A percentile compares a stretch with the other conserved stretches of the same genome.
Conservation (phyloP, 2,329 filamentous ascomycete genomes). For the Fusarium hostae region DNA sequence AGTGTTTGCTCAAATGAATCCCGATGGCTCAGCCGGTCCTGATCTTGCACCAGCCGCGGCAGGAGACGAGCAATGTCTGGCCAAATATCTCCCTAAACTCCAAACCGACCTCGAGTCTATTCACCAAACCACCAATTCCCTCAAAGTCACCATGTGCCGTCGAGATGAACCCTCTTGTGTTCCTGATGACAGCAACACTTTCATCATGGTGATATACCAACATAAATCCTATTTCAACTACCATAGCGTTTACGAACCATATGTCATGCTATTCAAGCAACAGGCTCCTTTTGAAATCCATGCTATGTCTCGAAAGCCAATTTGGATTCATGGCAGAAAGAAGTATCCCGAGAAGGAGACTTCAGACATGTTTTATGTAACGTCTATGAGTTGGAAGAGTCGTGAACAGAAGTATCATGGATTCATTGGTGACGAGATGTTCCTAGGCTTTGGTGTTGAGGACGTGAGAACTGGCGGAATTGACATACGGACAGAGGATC, state of each 20-base stretch:
- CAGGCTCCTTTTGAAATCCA: conserved; percentile 61
- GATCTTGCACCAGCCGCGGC: conserved; percentile 56
- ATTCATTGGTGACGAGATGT: conserved; percentile 65
- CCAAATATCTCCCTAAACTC: conserved; percentile 56
- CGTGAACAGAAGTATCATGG: conserved; percentile 63
- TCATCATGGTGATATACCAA: conserved; percentile 65
- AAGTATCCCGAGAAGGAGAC: conserved; percentile 46
- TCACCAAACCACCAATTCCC: conserved; percentile 70
- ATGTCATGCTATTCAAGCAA: conserved; percentile 62
- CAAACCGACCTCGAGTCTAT: conserved; percentile 56
- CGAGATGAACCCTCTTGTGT: conserved; percentile 58
- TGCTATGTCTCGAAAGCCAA: conserved; percentile 59
- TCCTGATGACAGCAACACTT: conserved; percentile 60
- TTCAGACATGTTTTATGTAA: conserved; percentile 68
- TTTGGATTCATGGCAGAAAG: conserved; percentile 66
- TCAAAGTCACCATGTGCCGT: conserved; percentile 65
- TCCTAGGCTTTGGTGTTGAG: conserved; percentile 67
- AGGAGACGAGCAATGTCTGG: conserved; percentile 59
- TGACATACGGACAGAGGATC: conserved; percentile 61
- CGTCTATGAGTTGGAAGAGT: conserved; percentile 65
- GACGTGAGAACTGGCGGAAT: conserved; percentile 61
- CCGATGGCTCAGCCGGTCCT: conserved; percentile 58
- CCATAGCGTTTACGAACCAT: conserved; percentile 66
- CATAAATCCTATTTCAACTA: conserved; percentile 61
- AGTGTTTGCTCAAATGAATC: conserved; percentile 58